Percentiles rank a stretch among this genome's conserved stretches.
Evolutionary conservation across 2,329 filamentous ascomycete genomes (phyloP).

Genomic region (Sporothrix protearum): DNA sequence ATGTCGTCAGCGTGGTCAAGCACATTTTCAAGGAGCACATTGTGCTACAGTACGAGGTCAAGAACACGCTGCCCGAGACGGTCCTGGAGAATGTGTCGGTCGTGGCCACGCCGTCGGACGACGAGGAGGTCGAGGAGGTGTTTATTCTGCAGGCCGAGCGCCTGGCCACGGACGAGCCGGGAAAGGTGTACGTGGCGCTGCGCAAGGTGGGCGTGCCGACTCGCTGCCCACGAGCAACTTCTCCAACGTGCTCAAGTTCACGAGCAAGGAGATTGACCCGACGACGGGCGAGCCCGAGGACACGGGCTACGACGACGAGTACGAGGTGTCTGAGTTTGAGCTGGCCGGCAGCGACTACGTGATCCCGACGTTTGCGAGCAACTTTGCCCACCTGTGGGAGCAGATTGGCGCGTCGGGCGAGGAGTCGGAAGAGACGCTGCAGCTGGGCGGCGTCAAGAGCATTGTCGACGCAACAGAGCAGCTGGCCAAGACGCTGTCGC

Average conservation of each 20-base stretch:
- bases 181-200: slow-evolving; percentile 93
- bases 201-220: slow-evolving; percentile 70
- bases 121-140: slow-evolving; percentile 82
- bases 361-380: slow-evolving; percentile 86
- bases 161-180: slow-evolving; percentile 78
- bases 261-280: slow-evolving; percentile 95
- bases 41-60: slow-evolving; percentile 94
- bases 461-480: slow-evolving; percentile 93
- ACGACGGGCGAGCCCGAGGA: slow-evolving; percentile 91
- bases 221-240: slow-evolving; percentile 79
- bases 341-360: slow-evolving; percentile 91
- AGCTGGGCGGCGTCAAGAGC: slow-evolving; percentile 82
- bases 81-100: slow-evolving; percentile 87
- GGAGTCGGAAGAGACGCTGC: slow-evolving; percentile 86
- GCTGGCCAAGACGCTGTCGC: slow-evolving; percentile 76
- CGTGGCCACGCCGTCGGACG: slow-evolving; percentile 72
- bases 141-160: slow-evolving; percentile 89
- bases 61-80: slow-evolving; percentile 91
- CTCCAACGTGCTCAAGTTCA: slow-evolving; percentile 93
- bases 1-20: slow-evolving; percentile 89
- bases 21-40: slow-evolving; percentile 97
- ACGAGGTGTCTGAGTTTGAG: slow-evolving; percentile 91
- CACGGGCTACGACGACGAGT: slow-evolving; percentile 92
- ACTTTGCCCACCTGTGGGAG: slow-evolving; percentile 95
- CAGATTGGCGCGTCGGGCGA: slow-evolving; percentile 85